Percentiles rank a stretch among this genome's conserved stretches.
Conservation (phyloP, 2,329 filamentous ascomycete genomes). For the Hypoxylon sp. region DNA sequence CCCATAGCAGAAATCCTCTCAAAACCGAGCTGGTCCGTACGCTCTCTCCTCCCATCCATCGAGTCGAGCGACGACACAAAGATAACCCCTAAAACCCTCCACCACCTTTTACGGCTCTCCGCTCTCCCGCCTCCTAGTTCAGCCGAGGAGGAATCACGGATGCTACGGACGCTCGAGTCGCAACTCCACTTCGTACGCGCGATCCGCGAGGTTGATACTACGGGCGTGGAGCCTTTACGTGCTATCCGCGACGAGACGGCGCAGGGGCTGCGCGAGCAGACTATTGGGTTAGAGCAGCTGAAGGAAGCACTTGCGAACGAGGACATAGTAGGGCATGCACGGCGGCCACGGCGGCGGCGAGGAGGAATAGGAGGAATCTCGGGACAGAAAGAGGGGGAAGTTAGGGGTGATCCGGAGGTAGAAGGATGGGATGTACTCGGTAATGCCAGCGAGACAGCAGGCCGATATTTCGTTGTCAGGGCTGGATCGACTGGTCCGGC, state of each 20-base stretch:
- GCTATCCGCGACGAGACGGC: constrained; percentile 86
- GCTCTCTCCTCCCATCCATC: constrained; percentile 74
- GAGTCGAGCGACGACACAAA: constrained; percentile 55
- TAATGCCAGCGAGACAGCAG: constrained; percentile 75
- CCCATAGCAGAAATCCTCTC: constrained; percentile 68
- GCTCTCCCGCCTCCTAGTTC: constrained; percentile 82
- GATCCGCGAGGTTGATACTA: constrained; percentile 84
- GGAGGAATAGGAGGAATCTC: not conserved
- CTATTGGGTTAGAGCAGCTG: constrained; percentile 72
- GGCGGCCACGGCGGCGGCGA: constrained; percentile 49
- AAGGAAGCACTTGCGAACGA: constrained; percentile 72
- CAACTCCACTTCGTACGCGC: constrained; percentile 94
- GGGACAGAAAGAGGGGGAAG: constrained; percentile 33
- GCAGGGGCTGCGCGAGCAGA: constrained; percentile 67
- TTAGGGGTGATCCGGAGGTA: constrained; percentile 60
- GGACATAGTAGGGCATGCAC: constrained; percentile 70
- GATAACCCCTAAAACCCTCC: constrained; percentile 78
- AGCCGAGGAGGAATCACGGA: constrained; percentile 73
- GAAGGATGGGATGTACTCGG: constrained; percentile 81
- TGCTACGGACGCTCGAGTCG: constrained; percentile 81
- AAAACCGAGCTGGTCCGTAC: constrained; percentile 86
- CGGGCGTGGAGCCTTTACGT: constrained; percentile 78
- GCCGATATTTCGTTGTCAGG: constrained; percentile 84
- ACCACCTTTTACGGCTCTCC: constrained; percentile 89
- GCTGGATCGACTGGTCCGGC: constrained; percentile 58